These are phyloP conservation scores for Cenchrus fungigraminus DNA, from an alignment of 176 grass and related monocot species.

Conservation along the genomic window DNA sequence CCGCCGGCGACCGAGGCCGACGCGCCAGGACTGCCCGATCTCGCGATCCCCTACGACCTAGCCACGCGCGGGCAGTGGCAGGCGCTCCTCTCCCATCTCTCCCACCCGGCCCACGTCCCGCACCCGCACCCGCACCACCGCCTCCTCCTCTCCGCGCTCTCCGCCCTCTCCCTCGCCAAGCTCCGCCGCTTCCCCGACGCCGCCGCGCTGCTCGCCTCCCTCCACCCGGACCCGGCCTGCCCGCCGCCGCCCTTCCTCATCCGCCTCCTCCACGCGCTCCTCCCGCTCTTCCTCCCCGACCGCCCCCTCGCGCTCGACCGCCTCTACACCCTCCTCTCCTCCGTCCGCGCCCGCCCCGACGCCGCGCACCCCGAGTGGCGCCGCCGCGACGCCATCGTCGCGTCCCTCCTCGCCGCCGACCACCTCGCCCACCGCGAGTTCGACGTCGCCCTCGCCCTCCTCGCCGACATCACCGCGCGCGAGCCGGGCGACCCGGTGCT, in stretches of 20 bases:
- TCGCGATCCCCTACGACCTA: conserved; percentile 69
- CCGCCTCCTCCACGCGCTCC: conserved; percentile 73
- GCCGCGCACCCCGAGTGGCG: conserved; percentile 54
- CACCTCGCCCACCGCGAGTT: conserved; percentile 91
- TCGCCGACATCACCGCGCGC: conserved; percentile 53
- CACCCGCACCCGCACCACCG: conserved; percentile 76
- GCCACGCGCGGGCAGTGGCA: conserved; percentile 87
- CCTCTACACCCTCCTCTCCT: conserved; percentile 81
- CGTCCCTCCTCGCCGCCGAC: conserved; percentile 70
- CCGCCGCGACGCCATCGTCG: conserved; percentile 57
- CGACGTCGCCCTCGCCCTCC: conserved; percentile 77
- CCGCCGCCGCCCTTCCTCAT: conserved; percentile 74
- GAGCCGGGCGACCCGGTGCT: conserved; percentile 59
- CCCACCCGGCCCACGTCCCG: conserved; percentile 44
- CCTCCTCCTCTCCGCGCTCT: conserved; percentile 74
- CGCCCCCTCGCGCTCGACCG: conserved; percentile 80
- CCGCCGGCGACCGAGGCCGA: conserved; percentile 27
- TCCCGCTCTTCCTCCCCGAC: conserved; percentile 74
- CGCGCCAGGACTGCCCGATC: conserved; percentile 42
- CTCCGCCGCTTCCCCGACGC: conserved; percentile 80
- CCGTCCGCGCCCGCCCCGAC: conserved; percentile 63
- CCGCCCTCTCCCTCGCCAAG: conserved; percentile 82
- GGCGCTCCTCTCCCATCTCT: conserved; percentile 64
- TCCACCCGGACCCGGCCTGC: conserved; percentile 65
- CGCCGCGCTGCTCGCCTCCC: conserved; percentile 61